A percentile compares a stretch with the other conserved stretches of the same genome.
Conservation (phyloP, 2,329 filamentous ascomycete species). For the Arthrinium phaeospermum region DNA sequence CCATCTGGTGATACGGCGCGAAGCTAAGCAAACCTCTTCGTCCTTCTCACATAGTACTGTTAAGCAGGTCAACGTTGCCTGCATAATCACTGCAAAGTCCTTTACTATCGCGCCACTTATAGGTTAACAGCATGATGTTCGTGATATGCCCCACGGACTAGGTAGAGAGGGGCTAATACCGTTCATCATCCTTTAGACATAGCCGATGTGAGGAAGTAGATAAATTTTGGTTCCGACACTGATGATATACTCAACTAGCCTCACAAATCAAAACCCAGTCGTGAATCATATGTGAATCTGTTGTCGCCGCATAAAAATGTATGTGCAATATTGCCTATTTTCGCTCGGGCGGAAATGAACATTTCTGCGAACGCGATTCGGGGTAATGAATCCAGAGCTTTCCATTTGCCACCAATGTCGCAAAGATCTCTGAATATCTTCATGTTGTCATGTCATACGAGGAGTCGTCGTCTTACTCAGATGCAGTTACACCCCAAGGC, state of each 20-base stretch:
- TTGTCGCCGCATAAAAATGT: not conserved
- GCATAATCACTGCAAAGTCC: not conserved
- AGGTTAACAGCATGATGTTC: not conserved
- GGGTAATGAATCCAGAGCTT: not conserved
- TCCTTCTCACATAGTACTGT: not conserved
- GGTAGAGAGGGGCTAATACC: not conserved
- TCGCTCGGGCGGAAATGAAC: not conserved
- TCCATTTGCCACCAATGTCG: not conserved
- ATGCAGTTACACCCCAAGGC: not conserved
- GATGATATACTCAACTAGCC: not conserved
- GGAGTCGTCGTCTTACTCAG: slow-evolving; percentile 15
- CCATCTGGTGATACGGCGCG: not conserved
- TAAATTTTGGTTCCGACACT: not conserved
- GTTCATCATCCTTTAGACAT: too few relatives aligned
- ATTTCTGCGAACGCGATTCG: not conserved
- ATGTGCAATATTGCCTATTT: not conserved
- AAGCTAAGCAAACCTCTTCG: not conserved
- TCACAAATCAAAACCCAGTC: too few relatives aligned
- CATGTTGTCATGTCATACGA: not conserved
- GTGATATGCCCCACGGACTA: not conserved
- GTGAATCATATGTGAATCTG: not conserved
- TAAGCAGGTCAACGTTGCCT: slow-evolving; percentile 6
- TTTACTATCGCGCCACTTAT: not conserved
- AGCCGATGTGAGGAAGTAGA: not conserved
- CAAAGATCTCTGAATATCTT: not conserved